Base-by-base conservation (phyloP, 345 rosid species). In the Ceriops tagal region DNA sequence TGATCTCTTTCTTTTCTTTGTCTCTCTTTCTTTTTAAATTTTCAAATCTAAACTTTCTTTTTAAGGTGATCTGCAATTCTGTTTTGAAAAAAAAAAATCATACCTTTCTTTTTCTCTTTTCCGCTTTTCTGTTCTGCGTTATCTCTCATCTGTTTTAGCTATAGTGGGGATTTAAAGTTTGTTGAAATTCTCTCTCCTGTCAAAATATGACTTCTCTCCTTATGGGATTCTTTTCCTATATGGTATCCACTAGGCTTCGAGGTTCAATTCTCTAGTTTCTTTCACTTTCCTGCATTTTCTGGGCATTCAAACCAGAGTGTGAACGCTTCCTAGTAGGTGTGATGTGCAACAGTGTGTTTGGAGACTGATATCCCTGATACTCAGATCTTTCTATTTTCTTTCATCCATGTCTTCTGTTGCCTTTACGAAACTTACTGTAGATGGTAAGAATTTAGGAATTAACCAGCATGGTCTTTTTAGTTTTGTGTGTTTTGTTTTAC, bases 101-200 rank as follows among this genome's bases (percentile, higher is more conserved):
- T 75, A 52, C 81, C 71, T 83, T 71, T 72, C 61, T 75, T 76
- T 81, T 77, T 81, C 81, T 86, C 70, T 76, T 79, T 76, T 75
- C 69, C 72, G 69, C 77, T 81, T 88, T 81, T 73, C 65, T 67
- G 69, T 70, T 62, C 72, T 82, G 77, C 81, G 77, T 80, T 75
- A 49, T 70, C 64, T 66, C 58, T 65, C 70, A 72, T 62, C 62
- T 58, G 62, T 71, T 73, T 69, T 70, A 74, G 63, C 81, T 75
- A 71, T 11, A 69, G 75, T 78, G 86, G 73, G 72, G 61, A 71
- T 69, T 73, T 78, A 82, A 80, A 74, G 53, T 73, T 63, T 56
- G 66, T 47, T 66, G 30, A 53, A 34, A 37, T 69, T 68, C 39
- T 62, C 59, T 75, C 64, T 60, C 64, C 35, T 53, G 22, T 19